Conservation (phyloP, 1,139 yeast species). For the Geotrichum restrictum region DNA sequence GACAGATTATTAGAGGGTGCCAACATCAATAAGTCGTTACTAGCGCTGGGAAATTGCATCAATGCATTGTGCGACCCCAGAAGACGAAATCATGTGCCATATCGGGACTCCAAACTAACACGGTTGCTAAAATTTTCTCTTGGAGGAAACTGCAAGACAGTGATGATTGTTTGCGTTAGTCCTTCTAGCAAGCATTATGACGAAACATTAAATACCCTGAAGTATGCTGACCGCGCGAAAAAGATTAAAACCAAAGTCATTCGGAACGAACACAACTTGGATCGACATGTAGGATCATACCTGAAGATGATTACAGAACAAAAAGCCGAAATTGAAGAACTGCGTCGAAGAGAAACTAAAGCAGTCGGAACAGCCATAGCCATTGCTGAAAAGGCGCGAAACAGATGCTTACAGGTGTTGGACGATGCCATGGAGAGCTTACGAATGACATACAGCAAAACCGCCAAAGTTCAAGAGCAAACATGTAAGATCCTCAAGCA, state of each 20-base stretch:
- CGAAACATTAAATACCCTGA: slow-evolving; percentile 83
- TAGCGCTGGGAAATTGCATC: slow-evolving; percentile 91
- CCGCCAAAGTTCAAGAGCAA: slow-evolving; percentile 23
- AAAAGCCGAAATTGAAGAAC: slow-evolving; percentile 68
- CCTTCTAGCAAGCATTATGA: slow-evolving; percentile 69
- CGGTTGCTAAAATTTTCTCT: slow-evolving; percentile 71
- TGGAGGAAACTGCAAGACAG: slow-evolving; percentile 94
- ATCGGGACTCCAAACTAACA: slow-evolving; percentile 62
- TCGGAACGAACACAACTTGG: slow-evolving; percentile 71
- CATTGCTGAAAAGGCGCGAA: slow-evolving; percentile 24
- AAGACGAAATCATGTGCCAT: slow-evolving; percentile 73
- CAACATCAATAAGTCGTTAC: slow-evolving; percentile 79
- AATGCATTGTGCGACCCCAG: slow-evolving; percentile 81
- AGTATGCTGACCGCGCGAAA: slow-evolving; percentile 87
- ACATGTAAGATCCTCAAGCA: slow-evolving; percentile 24
- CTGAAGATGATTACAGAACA: slow-evolving; percentile 82
- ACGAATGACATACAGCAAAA: slow-evolving; percentile 24
- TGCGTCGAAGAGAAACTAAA: slow-evolving; percentile 52
- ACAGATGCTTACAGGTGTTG: slow-evolving; percentile 24
- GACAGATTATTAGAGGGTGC: slow-evolving; percentile 83
- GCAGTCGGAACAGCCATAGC: slow-evolving; percentile 39
- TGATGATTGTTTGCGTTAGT: slow-evolving; percentile 90
- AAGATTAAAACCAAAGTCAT: slow-evolving; percentile 79
- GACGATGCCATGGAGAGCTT: slow-evolving; percentile 28
- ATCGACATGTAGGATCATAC: slow-evolving; percentile 84